phyloP scores from a whole-genome alignment of 2,329 filamentous ascomycete species.

The Stagonosporopsis cucurbitacearum region DNA sequence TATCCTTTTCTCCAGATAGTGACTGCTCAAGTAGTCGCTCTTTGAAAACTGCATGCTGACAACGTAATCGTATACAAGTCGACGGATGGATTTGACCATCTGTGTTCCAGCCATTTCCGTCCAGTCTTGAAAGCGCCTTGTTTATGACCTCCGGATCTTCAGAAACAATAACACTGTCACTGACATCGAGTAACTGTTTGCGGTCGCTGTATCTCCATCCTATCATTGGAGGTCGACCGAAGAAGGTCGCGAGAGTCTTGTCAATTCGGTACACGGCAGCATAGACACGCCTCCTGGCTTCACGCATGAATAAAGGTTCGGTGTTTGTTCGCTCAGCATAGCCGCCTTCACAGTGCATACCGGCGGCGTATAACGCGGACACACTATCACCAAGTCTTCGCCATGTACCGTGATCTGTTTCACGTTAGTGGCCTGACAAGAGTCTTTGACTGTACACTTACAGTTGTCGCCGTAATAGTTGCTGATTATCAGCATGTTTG shows the following conservation, averaged over 20 bases:
- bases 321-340: slow-evolving; percentile 26
- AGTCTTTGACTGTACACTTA: slow-evolving; percentile 20
- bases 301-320: slow-evolving; percentile 42
- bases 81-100: slow-evolving; percentile 35
- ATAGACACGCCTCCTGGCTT: slow-evolving; percentile 40
- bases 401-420: slow-evolving; percentile 45
- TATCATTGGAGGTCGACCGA: slow-evolving; percentile 47
- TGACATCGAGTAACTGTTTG: slow-evolving; percentile 40
- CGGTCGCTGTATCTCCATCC: slow-evolving; percentile 42
- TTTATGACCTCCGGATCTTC: slow-evolving; percentile 36
- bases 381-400: slow-evolving; percentile 41
- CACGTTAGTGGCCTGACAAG: slow-evolving; percentile 8
- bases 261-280: slow-evolving; percentile 41
- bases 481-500: slow-evolving; percentile 40
- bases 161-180: slow-evolving; percentile 34
- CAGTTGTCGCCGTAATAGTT: slow-evolving; percentile 47
- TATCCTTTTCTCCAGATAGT: slow-evolving; percentile 40
- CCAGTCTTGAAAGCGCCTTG: slow-evolving; percentile 35
- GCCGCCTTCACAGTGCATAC: slow-evolving; percentile 45
- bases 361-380: slow-evolving; percentile 38
- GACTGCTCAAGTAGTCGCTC: slow-evolving; percentile 43
- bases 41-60: slow-evolving; percentile 37
- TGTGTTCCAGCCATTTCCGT: slow-evolving; percentile 42
- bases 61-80: slow-evolving; percentile 38
- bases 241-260: slow-evolving; percentile 45